Evolutionary conservation across 257 asterid species (phyloP).

Genomic region (Knoxia roxburghii): DNA sequence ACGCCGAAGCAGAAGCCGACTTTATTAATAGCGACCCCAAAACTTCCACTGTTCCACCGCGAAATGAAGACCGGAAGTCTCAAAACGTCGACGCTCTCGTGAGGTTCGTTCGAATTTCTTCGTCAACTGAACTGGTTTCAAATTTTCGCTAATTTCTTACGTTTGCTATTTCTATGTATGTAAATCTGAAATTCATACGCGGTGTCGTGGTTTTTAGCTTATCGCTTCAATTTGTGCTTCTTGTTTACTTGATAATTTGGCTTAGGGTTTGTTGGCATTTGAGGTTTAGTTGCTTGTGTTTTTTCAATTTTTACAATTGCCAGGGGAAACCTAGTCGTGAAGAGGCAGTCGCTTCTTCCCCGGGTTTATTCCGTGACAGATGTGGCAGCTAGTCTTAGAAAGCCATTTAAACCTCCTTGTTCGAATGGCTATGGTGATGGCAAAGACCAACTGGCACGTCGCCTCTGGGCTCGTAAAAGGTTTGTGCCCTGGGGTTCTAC

Average conservation of each 20-base stretch:
- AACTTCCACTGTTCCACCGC: slow-evolving; percentile 33
- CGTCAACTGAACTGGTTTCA: neutral
- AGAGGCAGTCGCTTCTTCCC: slow-evolving; percentile 81
- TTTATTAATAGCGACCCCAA: slow-evolving; percentile 22
- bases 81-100: slow-evolving; percentile 65
- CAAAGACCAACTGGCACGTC: slow-evolving; percentile 62
- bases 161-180: neutral
- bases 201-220: neutral
- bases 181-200: neutral
- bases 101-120: slow-evolving; percentile 34
- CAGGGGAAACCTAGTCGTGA: slow-evolving; percentile 84
- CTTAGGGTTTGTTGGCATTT: neutral
- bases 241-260: neutral
- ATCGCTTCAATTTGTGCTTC: neutral
- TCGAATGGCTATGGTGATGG: slow-evolving; percentile 62
- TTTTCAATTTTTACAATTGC: neutral
- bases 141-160: neutral
- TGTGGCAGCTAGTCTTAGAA: slow-evolving; percentile 54
- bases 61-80: slow-evolving; percentile 39
- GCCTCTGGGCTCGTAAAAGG: slow-evolving; percentile 83
- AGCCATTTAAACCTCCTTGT: slow-evolving; percentile 89
- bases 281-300: neutral
- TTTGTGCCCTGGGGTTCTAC: slow-evolving; percentile 97
- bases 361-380: slow-evolving; percentile 73
- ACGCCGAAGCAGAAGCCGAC: slow-evolving; percentile 29